Base-by-base conservation (phyloP, 73 alveolate genomes). In the Paramecium biaurelia region DNA sequence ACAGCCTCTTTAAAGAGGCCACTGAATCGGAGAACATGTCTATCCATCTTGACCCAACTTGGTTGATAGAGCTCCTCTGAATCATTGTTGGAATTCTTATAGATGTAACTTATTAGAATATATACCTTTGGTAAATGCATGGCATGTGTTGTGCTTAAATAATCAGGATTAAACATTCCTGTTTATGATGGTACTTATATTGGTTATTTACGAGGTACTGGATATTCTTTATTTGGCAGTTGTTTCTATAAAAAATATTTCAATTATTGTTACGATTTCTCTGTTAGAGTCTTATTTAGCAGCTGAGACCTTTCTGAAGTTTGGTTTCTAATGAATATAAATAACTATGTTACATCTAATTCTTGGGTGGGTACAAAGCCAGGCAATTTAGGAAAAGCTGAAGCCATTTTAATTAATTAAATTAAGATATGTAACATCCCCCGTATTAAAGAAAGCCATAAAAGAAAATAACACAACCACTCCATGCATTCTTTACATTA, bases 1-100 rank as follows among this genome's bases (percentile, higher is more conserved):
- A 97, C 98, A 57, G 97, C 85, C 92, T 98, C 99, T 70, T 96
- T 97, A 97, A 98, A 98, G 76, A 87, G 97, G 24, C 99, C 99
- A 82, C 70, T 93, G 92, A 95, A 98, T 72, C 98, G 57, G 26
- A 98, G 96, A 35, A 97, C 99, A 93, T 97, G 93, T 82, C 97
- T 96, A 88, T 97, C 99, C 90, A 97, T 92, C 92, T 98, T 98
- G 30, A 95, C 99, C 95, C 93, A 97, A 57, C 97, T 96, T 24
- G 99, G 99, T 92, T 98, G 98, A 92, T 86, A 98, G 85, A 95
- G 97, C 93, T 93, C 98, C 24, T 93, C 89, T 28, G 96, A 70
- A 86, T 96, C 99, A 28, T 82, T 92, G 21, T 63, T 47, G 30
- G 58, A 37, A 88, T 86, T 86, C 63, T 70, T n/a, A n/a, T 43